These are phyloP conservation scores for Neurospora terricola DNA, from an alignment of 495 filamentous ascomycete species.

Conservation along the genomic window DNA sequence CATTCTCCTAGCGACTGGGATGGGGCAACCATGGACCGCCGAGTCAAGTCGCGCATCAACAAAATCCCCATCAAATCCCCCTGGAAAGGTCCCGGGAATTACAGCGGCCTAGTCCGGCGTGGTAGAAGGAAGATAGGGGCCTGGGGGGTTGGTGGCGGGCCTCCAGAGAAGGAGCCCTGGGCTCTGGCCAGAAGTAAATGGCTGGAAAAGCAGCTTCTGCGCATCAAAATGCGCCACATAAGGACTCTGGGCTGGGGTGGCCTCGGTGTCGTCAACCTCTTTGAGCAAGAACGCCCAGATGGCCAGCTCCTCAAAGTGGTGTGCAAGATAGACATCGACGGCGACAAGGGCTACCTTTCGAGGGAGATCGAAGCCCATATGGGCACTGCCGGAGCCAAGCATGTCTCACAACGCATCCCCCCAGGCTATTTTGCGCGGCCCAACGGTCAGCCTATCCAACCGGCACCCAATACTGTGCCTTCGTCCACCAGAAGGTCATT, in stretches of 20 bases:
- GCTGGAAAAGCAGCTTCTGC: neutral
- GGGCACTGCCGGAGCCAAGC: neutral
- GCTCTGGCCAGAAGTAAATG: neutral
- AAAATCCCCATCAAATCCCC: neutral
- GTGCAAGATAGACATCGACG: neutral
- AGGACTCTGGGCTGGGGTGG: neutral
- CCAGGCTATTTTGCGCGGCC: neutral
- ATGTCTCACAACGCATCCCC: neutral
- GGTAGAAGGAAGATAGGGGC: neutral
- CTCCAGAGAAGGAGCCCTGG: neutral
- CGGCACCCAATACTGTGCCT: neutral
- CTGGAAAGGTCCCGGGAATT: neutral
- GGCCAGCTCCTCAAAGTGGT: neutral
- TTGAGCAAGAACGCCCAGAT: neutral
- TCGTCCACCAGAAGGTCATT: neutral
- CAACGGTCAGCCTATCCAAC: neutral
- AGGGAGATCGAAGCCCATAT: neutral
- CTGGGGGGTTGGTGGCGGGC: neutral
- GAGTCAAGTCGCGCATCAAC: neutral
- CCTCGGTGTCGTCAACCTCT: neutral
- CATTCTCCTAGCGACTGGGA: neutral
- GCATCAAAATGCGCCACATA: neutral
- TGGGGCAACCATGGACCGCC: neutral
- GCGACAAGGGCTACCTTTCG: neutral
- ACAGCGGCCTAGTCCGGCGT: neutral